Conservation (phyloP, 2,329 filamentous ascomycete genomes). For the Paecilomyces sp. region DNA sequence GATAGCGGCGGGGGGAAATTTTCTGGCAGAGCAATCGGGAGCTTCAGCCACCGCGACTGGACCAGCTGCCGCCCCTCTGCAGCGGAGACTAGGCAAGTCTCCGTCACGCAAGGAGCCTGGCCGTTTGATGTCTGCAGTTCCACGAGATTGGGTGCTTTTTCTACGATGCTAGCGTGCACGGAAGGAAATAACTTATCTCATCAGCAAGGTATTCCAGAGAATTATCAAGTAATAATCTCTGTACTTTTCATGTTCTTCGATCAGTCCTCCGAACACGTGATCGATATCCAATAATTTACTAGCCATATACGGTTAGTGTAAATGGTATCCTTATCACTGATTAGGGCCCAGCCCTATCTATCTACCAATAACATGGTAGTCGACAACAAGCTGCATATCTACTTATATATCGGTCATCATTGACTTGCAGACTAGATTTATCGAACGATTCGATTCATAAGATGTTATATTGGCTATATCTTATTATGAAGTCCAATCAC, state of each 20-base stretch:
- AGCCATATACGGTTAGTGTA: not conserved
- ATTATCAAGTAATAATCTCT: not conserved
- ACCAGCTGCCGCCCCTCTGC: not conserved
- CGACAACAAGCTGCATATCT: no score
- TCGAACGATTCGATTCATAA: no score
- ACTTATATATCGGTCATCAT: no score
- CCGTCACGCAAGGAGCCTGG: not conserved
- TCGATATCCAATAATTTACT: not conserved
- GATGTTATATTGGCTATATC: no score
- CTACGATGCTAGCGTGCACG: not conserved
- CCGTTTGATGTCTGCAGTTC: not conserved
- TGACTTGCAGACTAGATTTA: no score
- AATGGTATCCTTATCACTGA: not conserved
- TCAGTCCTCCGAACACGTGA: not conserved
- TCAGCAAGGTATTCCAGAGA: not conserved
- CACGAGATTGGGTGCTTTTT: not conserved
- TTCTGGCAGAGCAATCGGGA: slow-evolving; percentile 11
- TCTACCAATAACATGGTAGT: not conserved
- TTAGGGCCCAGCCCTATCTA: not conserved
- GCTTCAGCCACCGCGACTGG: slow-evolving; percentile 6
- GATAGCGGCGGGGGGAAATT: slow-evolving; percentile 14
- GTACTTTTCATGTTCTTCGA: not conserved
- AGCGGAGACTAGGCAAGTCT: not conserved
- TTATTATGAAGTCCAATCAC: no score
- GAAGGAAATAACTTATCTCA: not conserved